Percentiles rank a stretch among this genome's conserved stretches.
Evolutionary conservation across 257 asterid species (phyloP).

Genomic region (Scutellaria barbata): DNA sequence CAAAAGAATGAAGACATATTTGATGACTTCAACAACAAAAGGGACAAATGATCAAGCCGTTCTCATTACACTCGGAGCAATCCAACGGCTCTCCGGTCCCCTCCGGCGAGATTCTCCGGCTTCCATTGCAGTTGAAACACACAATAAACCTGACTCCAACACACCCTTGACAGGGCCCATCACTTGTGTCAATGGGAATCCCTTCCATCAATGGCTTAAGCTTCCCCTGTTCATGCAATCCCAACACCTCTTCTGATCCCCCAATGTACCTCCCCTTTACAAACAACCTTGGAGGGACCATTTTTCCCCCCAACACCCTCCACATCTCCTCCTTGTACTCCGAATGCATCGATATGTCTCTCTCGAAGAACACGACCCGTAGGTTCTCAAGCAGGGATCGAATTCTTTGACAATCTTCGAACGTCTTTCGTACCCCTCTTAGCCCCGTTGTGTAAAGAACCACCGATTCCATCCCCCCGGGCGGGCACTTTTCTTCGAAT

Average conservation of each 20-base stretch:
- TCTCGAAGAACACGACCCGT: constrained; percentile 63
- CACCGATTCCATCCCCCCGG: constrained; percentile 70
- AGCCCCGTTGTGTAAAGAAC: constrained; percentile 87
- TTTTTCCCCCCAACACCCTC: constrained; percentile 60
- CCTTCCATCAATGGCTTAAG: constrained; percentile 80
- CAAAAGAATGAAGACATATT: neutral
- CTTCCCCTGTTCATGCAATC: constrained; percentile 80
- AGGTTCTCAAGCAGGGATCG: constrained; percentile 67
- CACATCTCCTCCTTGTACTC: constrained; percentile 82
- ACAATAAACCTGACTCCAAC: constrained; percentile 75
- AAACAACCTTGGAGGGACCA: constrained; percentile 77
- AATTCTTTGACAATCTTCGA: constrained; percentile 75
- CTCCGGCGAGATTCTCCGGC: constrained; percentile 60
- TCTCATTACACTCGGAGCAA: constrained; percentile 70
- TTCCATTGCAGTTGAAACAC: constrained; percentile 85
- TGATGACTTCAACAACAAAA: constrained; percentile 58
- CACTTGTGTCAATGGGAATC: constrained; percentile 50
- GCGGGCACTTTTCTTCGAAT: constrained; percentile 76
- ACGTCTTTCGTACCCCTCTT: constrained; percentile 85
- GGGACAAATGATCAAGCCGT: constrained; percentile 72
- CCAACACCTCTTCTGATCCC: constrained; percentile 82
- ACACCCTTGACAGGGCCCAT: constrained; percentile 75
- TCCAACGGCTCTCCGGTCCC: constrained; percentile 44
- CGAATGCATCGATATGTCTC: constrained; percentile 89
- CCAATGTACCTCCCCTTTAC: constrained; percentile 92